A percentile compares a stretch with the other conserved stretches of the same genome.
phyloP scores from a whole-genome alignment of 768 basidiomycete species.

The Pleurotus platypus region DNA sequence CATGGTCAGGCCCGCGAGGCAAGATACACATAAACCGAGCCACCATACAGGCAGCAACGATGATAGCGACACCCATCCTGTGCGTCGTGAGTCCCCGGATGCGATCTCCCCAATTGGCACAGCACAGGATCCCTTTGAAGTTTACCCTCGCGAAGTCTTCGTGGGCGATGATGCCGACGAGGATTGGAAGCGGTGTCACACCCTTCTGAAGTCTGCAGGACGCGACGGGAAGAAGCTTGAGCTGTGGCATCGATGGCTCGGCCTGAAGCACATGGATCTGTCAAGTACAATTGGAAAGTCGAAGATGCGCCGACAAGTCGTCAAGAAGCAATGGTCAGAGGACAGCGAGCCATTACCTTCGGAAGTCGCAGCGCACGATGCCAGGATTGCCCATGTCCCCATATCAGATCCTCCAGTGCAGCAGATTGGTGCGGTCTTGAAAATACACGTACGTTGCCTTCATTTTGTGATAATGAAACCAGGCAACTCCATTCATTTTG shows the following conservation, averaged over 20 bases:
- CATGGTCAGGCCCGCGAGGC: conserved; percentile 67
- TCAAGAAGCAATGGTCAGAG: conserved; percentile 42
- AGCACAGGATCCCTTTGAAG: conserved; percentile 15
- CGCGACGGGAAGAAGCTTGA: conserved; percentile 76
- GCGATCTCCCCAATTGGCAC: not conserved
- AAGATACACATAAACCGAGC: conserved; percentile 13
- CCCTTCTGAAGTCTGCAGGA: conserved; percentile 47
- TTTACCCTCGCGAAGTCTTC: conserved; percentile 47
- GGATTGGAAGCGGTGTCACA: conserved; percentile 60
- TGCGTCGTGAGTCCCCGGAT: too few relatives aligned
- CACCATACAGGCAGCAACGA: not conserved
- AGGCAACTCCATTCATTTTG: too few relatives aligned
- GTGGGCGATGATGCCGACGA: conserved; percentile 39
- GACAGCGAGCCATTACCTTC: conserved; percentile 32
- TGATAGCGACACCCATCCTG: not conserved
- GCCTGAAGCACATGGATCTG: conserved; percentile 26
- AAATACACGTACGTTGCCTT: conserved; percentile 50
- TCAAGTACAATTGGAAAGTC: conserved; percentile 17
- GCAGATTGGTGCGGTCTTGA: conserved; percentile 49
- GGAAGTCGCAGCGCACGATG: conserved; percentile 20
- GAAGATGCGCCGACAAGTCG: conserved; percentile 23
- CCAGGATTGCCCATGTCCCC: conserved; percentile 15
- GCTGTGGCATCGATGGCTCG: conserved; percentile 72
- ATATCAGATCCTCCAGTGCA: conserved; percentile 28
- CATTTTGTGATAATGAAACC: not conserved